These are phyloP conservation scores for Coprinellus micaceus DNA, from an alignment of 768 basidiomycete species.

Conservation along the genomic window DNA sequence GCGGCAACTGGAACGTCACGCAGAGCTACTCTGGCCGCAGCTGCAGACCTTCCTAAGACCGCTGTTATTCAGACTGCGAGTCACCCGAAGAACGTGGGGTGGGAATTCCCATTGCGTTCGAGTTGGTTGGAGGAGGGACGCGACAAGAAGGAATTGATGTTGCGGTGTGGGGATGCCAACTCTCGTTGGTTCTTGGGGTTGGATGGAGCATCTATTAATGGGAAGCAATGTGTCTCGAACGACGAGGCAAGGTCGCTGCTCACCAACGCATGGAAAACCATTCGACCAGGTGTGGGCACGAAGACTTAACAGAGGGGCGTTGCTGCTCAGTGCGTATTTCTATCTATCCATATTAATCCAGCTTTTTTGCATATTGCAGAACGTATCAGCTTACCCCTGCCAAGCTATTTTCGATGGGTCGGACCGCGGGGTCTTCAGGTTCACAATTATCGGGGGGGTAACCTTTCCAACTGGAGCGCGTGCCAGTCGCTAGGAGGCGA, in stretches of 20 bases:
- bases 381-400: too few species aligned
- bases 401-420: too few species aligned
- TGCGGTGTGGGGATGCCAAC: not conserved
- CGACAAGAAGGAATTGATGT: not conserved
- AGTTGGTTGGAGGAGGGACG: constrained; percentile 6
- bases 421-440: too few species aligned
- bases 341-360: too few species aligned
- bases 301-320: too few species aligned
- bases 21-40: not conserved
- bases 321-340: too few species aligned
- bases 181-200: not conserved
- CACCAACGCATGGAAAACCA: constrained; percentile 1
- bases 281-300: too few species aligned
- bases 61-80: constrained; percentile 4
- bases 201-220: not conserved
- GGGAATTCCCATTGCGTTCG: not conserved
- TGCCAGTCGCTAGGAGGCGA: too few species aligned
- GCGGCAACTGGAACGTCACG: not conserved
- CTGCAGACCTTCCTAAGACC: not conserved
- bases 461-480: too few species aligned
- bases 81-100: constrained; percentile 2
- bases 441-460: too few species aligned
- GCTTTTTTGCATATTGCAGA: too few species aligned
- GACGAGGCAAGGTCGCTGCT: constrained; percentile 6
- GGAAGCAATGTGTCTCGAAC: not conserved